A percentile compares a stretch with the other conserved stretches of the same genome.
Evolutionary conservation across 306 rosid genomes (phyloP).

Genomic region (Urtica urens): DNA sequence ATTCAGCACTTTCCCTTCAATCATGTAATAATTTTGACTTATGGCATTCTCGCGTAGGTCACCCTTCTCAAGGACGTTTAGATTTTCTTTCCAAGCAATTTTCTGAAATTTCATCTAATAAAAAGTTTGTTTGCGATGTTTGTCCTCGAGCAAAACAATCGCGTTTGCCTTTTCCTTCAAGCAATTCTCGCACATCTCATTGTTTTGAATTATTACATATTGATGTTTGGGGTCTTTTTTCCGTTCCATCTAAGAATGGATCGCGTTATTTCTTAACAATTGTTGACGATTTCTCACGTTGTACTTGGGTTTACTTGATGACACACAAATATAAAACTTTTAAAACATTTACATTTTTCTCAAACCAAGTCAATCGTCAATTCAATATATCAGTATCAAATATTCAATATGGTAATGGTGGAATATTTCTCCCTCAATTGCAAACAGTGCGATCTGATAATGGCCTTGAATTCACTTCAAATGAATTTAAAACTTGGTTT

Average conservation of each 20-base stretch:
- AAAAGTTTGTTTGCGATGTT: neutral
- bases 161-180: neutral
- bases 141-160: conserved; percentile 3
- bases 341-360: too few relatives aligned
- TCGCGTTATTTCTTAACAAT: conserved; percentile 3
- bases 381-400: too few relatives aligned
- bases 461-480: too few relatives aligned
- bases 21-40: conserved; percentile 3
- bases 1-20: neutral
- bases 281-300: too few relatives aligned
- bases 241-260: neutral
- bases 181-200: neutral
- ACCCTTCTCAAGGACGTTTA: neutral
- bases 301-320: too few relatives aligned
- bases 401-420: too few relatives aligned
- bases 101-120: neutral
- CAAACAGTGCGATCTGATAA: too few relatives aligned
- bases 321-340: too few relatives aligned
- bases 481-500: too few relatives aligned
- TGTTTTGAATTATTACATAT: conserved; percentile 1
- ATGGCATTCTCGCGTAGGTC: conserved; percentile 6
- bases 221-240: conserved; percentile 8
- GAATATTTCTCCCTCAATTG: too few relatives aligned
- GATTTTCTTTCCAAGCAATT: neutral
- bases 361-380: too few relatives aligned